Evolutionary conservation across 2,329 filamentous ascomycete species (phyloP), one percentile per base, ranked within the genome.

Genomic region (Ophiostoma tasmaniense): DNA sequence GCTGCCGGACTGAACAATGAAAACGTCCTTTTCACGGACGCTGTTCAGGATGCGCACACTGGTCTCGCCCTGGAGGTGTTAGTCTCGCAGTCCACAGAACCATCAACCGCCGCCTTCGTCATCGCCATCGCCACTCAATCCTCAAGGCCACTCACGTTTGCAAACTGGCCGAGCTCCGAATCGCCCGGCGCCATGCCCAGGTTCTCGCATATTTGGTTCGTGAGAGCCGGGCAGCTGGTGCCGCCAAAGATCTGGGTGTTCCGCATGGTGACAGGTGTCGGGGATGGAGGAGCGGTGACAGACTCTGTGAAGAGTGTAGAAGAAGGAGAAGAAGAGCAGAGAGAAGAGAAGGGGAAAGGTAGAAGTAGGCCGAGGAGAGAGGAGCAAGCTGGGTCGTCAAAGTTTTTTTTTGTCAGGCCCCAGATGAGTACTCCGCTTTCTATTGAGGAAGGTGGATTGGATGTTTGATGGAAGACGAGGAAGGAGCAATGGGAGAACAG

Each of bases 11-110:
- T 99, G 95, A 71, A 99, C 90, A 77, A 99, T 94, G 79, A 98
- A 99, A 75, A 99, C 94, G 85, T 99, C 94, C 80, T 98, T 96
- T 78, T 99, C 96, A 74, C 95, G 91, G 73, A 99, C 93, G 79
- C 87, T 89, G 64, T 86, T 89, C 77, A 89, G 77, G 76, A 90
- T 89, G 75, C 86, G 85, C 74, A 90, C 87, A 76, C 87, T 89
- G 70, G 87, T 90, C 80, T 90, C 87, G 79, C 87, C 87, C 86
- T 89, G 72, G 69, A 70, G 28, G 11, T 3, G 45, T 68, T 69
- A 69, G 73, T 66, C 50, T 70, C 17, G 22, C 14, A 61, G 55
- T 33, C 55, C 55, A 61, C 55, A 33, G 33, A 17, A 55, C 22
- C 50, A 55, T 55, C 55, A 7, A 28, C 25, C 17, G 10, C 22